Base-by-base conservation (phyloP, 1,284 basidiomycete species). In the Neolentinus lepideus region DNA sequence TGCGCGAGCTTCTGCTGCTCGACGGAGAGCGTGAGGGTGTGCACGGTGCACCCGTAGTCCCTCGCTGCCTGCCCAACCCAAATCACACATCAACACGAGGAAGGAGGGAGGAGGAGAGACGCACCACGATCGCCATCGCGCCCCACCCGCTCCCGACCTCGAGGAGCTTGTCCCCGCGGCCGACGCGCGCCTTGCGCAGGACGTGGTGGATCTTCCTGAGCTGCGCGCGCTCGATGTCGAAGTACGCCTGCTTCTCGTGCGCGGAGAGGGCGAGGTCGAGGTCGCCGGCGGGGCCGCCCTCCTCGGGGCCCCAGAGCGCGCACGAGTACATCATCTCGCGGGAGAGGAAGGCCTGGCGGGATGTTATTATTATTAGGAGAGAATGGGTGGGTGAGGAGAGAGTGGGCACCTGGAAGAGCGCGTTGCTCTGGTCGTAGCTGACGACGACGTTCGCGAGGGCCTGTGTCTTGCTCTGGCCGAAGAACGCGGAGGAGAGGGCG, bases 111-210 rank as follows among this genome's bases (percentile, higher is more conserved):
- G n/a, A n/a, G n/a, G n/a, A n/a, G n/a, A 71, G 52, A 59, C 79
- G 69, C 33, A 89, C 90, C 79, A 91, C 89, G 59, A 96, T 95
- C 9, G 92, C 90, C 53, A 96, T 78, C 47, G 85, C 89, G 12
- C 93, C 93, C 93, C 93, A 95, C 8, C 93, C 93, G 53, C 87
- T 88, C n/a, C 93, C 93, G 63, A 95, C 92, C 71, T 96, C 93
- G 48, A 96, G 77, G 31, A 95, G 80, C 33, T 90, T 81, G 67
- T 92, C 78, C 0, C 90, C 91, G 33, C 82, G 83, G 61, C 81
- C 78, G 46, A 94, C 85, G 53, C 83, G 84, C 51, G 91, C 90
- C 58, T 85, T 83, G 14, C 72, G 75, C 58, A 95, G 85, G 61
- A 94, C 88, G 63, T 91, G 77, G 55, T 79, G 79, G 50, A 95